phyloP scores from a whole-genome alignment of 1,139 yeast species.

The Geotrichum cucujoidarum region DNA sequence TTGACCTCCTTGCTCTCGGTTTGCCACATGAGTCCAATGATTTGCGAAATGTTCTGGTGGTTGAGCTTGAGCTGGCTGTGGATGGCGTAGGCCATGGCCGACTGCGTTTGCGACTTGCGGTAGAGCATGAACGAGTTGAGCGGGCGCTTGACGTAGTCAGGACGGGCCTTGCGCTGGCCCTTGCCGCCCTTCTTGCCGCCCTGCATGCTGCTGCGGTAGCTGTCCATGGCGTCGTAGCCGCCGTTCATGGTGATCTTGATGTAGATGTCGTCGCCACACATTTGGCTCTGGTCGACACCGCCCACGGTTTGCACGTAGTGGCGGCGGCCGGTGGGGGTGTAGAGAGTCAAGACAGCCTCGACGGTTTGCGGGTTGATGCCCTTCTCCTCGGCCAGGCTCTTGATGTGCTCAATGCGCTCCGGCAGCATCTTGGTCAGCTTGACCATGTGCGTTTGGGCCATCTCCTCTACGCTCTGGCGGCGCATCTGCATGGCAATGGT shows the following conservation, averaged over 20 bases:
- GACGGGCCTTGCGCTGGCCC: slow-evolving; percentile 26
- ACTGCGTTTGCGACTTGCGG: slow-evolving; percentile 43
- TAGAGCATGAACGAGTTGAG: slow-evolving; percentile 50
- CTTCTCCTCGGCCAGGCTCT: slow-evolving; percentile 31
- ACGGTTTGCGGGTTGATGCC: slow-evolving; percentile 34
- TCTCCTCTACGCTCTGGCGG: slow-evolving; percentile 12
- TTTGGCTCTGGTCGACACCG: slow-evolving; percentile 7
- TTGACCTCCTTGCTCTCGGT: slow-evolving; percentile 41
- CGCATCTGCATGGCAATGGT: slow-evolving; percentile 7
- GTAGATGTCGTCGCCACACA: slow-evolving; percentile 29
- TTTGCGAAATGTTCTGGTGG: slow-evolving; percentile 42
- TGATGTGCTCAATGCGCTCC: slow-evolving; percentile 29
- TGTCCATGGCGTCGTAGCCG: slow-evolving; percentile 23
- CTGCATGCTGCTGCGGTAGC: slow-evolving; percentile 3
- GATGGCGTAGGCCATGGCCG: slow-evolving; percentile 41
- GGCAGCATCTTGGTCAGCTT: slow-evolving; percentile 29
- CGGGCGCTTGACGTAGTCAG: slow-evolving; percentile 43
- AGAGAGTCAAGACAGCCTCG: slow-evolving; percentile 32
- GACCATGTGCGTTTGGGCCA: slow-evolving; percentile 19
- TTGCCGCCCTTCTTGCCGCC: slow-evolving; percentile 4
- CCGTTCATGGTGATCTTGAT: slow-evolving; percentile 33
- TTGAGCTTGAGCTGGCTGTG: slow-evolving; percentile 39
- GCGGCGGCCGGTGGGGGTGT: slow-evolving; percentile 21
- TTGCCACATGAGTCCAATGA: slow-evolving; percentile 47
- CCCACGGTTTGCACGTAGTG: slow-evolving; percentile 11